These are phyloP conservation scores for Fusarium chlamydosporum DNA, from an alignment of 2,329 filamentous ascomycete species.

Conservation along the genomic window DNA sequence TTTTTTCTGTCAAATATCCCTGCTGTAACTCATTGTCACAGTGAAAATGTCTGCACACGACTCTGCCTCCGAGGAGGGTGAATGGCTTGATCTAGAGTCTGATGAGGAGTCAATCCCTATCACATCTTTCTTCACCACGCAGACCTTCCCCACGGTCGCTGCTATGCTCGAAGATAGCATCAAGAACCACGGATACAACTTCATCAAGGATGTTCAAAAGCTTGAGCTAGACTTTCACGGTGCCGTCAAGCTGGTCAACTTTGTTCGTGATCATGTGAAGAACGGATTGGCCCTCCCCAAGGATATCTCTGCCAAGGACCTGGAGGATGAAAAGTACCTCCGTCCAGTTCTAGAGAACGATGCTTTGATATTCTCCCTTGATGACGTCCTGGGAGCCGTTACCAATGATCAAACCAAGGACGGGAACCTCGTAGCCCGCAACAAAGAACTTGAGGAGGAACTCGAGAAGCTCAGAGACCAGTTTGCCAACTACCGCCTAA, in stretches of 20 bases:
- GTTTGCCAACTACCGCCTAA: constrained; percentile 74
- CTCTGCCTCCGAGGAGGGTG: constrained; percentile 60
- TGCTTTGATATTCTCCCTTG: constrained; percentile 86
- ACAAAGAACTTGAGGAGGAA: constrained; percentile 71
- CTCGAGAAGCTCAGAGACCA: constrained; percentile 71
- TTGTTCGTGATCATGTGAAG: constrained; percentile 65
- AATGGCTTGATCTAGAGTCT: constrained; percentile 69
- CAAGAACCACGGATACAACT: constrained; percentile 75
- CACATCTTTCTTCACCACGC: constrained; percentile 76
- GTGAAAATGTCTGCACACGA: constrained; percentile 50
- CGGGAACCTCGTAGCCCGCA: constrained; percentile 60
- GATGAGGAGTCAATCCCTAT: constrained; percentile 74
- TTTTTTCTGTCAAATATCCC: constrained; percentile 56
- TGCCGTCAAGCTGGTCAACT: constrained; percentile 82
- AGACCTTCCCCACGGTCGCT: constrained; percentile 73
- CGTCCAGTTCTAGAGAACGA: constrained; percentile 91
- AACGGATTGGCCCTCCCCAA: constrained; percentile 65
- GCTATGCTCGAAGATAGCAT: constrained; percentile 79
- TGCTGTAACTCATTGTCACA: constrained; percentile 54
- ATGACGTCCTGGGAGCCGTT: constrained; percentile 72
- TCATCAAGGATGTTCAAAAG: constrained; percentile 70
- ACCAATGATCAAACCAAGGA: constrained; percentile 58
- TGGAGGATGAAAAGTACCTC: constrained; percentile 85
- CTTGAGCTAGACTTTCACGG: constrained; percentile 79
- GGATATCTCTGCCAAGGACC: constrained; percentile 71